Conservation (phyloP, 352 stramenopile genomes). For the Globisporangium megalacanthum region DNA sequence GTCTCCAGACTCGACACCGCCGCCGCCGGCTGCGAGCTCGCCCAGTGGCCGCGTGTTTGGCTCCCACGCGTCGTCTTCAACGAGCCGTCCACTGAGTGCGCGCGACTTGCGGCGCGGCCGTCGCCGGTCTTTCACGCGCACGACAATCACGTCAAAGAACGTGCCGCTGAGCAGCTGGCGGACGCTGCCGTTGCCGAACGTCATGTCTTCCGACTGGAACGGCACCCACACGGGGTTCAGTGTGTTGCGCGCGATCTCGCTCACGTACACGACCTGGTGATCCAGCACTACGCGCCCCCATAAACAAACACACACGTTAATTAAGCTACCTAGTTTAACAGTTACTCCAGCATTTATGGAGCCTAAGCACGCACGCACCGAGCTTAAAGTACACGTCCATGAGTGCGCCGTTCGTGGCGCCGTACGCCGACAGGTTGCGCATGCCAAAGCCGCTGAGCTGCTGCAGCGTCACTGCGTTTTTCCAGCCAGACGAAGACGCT, state of each 20-base stretch:
- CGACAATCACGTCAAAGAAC: constrained; percentile 60
- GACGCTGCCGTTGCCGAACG: constrained; percentile 21
- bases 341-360: background rate
- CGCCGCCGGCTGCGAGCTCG: constrained; percentile 20
- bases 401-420: constrained; percentile 33
- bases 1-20: constrained; percentile 26
- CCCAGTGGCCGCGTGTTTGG: constrained; percentile 39
- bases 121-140: constrained; percentile 50
- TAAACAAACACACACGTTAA: background rate
- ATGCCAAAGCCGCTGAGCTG: constrained; percentile 74
- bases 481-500: constrained; percentile 12
- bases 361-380: constrained; percentile 25
- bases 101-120: constrained; percentile 46
- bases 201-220: constrained; percentile 46
- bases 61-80: constrained; percentile 34
- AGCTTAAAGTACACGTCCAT: constrained; percentile 78
- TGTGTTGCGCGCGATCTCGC: constrained; percentile 59
- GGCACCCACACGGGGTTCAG: constrained; percentile 82
- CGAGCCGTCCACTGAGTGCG: constrained; percentile 28
- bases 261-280: constrained; percentile 62
- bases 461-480: constrained; percentile 52
- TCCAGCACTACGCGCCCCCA: constrained; percentile 41
- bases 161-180: constrained; percentile 37
- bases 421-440: constrained; percentile 64
- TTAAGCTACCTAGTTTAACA: background rate